Evolutionary conservation across 164 flowering plant genomes (phyloP).

Genomic region (Cinnamomum micranthum): DNA sequence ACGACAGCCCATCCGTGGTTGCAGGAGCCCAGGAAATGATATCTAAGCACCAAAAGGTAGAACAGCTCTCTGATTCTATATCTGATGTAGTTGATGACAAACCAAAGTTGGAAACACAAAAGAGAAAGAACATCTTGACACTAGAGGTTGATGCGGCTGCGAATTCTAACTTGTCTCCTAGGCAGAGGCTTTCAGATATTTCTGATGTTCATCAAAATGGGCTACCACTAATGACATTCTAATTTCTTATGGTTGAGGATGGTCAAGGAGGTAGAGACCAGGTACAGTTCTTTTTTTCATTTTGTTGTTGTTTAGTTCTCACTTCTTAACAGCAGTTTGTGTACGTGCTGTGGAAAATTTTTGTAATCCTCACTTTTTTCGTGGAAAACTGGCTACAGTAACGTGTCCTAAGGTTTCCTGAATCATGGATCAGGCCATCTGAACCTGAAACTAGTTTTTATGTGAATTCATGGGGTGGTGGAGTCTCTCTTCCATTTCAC

Average conservation of each 20-base stretch:
- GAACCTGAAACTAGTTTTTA: background rate
- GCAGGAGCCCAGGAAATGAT: slow-evolving; percentile 81
- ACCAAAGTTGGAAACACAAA: slow-evolving; percentile 43
- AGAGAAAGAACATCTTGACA: slow-evolving; percentile 55
- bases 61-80: slow-evolving; percentile 43
- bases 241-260: slow-evolving; percentile 12
- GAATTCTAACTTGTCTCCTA: slow-evolving; percentile 53
- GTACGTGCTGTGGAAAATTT: background rate
- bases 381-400: background rate
- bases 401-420: background rate
- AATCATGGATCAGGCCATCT: background rate
- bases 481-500: no score
- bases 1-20: slow-evolving; percentile 63
- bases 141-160: slow-evolving; percentile 60
- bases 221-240: slow-evolving; percentile 59
- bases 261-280: background rate
- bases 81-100: slow-evolving; percentile 47
- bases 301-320: background rate
- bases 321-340: background rate
- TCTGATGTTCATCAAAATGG: slow-evolving; percentile 72
- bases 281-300: background rate
- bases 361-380: background rate
- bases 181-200: slow-evolving; percentile 71
- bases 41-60: slow-evolving; percentile 29
- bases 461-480: background rate